Base-by-base conservation (phyloP, 768 basidiomycete genomes). In the Tulasnella sp. region DNA sequence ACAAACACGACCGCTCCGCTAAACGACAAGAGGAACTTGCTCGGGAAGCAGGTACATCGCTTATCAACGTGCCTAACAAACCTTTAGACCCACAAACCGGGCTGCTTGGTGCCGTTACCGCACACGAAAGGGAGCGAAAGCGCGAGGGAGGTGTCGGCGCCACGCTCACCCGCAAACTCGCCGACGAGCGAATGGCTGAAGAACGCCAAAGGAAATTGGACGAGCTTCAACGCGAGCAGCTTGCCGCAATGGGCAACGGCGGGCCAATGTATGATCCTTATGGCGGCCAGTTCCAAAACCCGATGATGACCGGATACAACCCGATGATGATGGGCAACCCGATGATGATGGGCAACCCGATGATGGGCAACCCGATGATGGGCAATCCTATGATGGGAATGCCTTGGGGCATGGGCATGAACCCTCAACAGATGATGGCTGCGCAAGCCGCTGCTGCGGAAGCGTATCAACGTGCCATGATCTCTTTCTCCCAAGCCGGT, bases 101-200 rank as follows among this genome's bases (percentile, higher is more conserved):
- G 54, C 89, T 99, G 64, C 91, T 99, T 75, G 98, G 98, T 24
- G 97, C 97, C 2, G 96, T 99, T 83, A 96, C 96, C 64, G 95
- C 94, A 12, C 96, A 98, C 85, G 96, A 99, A 86, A 90, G 95
- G 77, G 97, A 99, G 80, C 89, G 96, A 81, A 96, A 97, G 84
- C 92, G 96, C 41, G 96, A 97, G 80, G 97, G 98, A 76, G 97
- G 97, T 50, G 91, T 99, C 24, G 98, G 97, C 76, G 96, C 97
- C 37, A 91, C 96, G 2, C 87, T 99, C 83, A 99, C 98, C 0
- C 97, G 99, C 87, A 91, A 96, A 48, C 97, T 99, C 86, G 91
- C 97, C 64, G 97, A 99, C 84, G 94, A 94, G 85, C 90, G 97
- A 46, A 82, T 96, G 48, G 97, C 95, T 9, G 97, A 99, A 86